A percentile compares a stretch with the other conserved stretches of the same genome.
These are phyloP conservation scores for Thuidium tamariscinum DNA, from an alignment of 225 moss, liverwort and hornwort species.

Conservation along the genomic window DNA sequence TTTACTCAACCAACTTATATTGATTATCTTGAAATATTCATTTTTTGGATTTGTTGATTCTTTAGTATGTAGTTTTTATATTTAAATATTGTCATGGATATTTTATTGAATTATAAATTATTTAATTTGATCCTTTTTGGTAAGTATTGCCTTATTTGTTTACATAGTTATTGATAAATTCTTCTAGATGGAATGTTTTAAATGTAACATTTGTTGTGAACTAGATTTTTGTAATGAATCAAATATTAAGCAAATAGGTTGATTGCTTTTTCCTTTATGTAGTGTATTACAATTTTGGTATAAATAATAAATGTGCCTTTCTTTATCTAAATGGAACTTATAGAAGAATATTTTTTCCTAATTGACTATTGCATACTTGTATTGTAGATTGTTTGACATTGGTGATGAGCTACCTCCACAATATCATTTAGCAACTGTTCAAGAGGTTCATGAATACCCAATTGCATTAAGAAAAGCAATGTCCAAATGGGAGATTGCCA, in stretches of 20 bases:
- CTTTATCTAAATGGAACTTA: neutral
- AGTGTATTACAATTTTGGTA: too few species aligned
- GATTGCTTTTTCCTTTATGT: too few species aligned
- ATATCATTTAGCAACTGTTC: accelerated
- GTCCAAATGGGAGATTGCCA: neutral
- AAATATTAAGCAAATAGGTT: accelerated
- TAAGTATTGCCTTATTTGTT: too few species aligned
- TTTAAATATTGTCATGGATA: too few species aligned
- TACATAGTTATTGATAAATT: too few species aligned
- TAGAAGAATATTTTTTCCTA: neutral
- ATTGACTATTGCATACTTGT: neutral
- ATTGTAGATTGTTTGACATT: neutral
- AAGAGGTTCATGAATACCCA: neutral
- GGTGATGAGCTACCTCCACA: neutral
- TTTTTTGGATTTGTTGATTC: too few species aligned
- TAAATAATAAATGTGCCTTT: too few species aligned
- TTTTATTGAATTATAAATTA: too few species aligned
- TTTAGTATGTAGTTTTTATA: too few species aligned
- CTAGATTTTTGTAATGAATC: neutral
- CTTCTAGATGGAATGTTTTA: neutral
- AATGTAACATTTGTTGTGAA: accelerated
- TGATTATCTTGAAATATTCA: too few species aligned
- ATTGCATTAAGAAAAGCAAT: accelerated
- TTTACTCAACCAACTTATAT: too few species aligned
- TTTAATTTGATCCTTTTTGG: too few species aligned